A percentile compares a stretch with the other conserved stretches of the same genome.
phyloP scores from a whole-genome alignment of 306 rosid genomes.

The Cucurbita maxima region DNA sequence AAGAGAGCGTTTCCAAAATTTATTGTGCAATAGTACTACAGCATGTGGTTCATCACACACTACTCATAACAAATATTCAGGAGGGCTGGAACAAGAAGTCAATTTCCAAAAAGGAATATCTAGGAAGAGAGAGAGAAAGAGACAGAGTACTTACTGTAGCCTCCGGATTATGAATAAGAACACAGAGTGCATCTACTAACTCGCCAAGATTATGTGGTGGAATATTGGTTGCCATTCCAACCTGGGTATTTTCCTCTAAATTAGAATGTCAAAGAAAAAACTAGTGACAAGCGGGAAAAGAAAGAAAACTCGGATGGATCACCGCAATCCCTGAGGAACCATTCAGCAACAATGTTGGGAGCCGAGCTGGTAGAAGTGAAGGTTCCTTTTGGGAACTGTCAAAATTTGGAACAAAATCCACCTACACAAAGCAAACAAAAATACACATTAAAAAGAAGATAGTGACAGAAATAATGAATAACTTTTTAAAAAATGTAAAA shows the following conservation, averaged over 20 bases:
- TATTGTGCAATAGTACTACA: not conserved
- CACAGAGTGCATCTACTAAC: conserved; percentile 77
- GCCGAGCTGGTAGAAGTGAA: conserved; percentile 80
- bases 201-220: conserved; percentile 99
- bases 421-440: conserved; percentile 33
- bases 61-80: not conserved
- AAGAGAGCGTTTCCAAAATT: not conserved
- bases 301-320: conserved; percentile 10
- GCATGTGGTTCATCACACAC: not conserved
- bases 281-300: not conserved
- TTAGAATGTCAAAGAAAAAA: conserved; percentile 7
- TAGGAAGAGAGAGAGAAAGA: not conserved
- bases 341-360: conserved; percentile 76
- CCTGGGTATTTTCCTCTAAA: conserved; percentile 29
- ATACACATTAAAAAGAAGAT: not conserved
- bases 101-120: not conserved
- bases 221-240: conserved; percentile 98
- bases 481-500: conserved; percentile 9
- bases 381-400: conserved; percentile 96
- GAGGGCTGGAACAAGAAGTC: too few relatives aligned
- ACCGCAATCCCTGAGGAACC: conserved; percentile 99
- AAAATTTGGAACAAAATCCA: conserved; percentile 82
- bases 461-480: conserved; percentile 5
- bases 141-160: conserved; percentile 56
- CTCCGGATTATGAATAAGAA: conserved; percentile 79